Base-by-base conservation (phyloP, 805 yeast species). In the Ogataea zsoltii region DNA sequence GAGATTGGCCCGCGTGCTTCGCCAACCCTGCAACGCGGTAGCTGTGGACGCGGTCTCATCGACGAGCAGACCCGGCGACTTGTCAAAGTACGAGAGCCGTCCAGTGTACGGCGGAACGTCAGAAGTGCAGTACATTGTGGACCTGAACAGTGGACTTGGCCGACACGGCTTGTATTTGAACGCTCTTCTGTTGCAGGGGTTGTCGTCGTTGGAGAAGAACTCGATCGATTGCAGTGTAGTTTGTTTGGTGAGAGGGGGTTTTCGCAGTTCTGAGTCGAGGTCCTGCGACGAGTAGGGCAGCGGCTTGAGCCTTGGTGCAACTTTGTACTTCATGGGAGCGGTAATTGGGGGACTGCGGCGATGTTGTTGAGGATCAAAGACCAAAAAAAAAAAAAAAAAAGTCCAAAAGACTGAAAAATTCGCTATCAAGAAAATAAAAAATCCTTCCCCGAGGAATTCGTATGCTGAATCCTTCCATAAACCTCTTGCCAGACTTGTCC, bases 141-240 rank as follows among this genome's bases (percentile, higher is more conserved):
- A 74, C 2, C 68, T 63, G 45, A 88, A 75, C 1, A 58, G 55
- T 2, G 86, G 83, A 54, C 82, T 82, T 0, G 95, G 90, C 3
- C 83, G 74, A 58, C 96, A 88, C 13, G 90, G 82, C 38, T 79
- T 72, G 63, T 91, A 92, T 50, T 88, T 81, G 68, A 83, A 92
- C 1, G 95, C 92, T 41, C 94, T 68, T 54, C 80, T 78, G 61
- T 89, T 89, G 54, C 77, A 71, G 0, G 97, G 97, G 41, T 82
- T 79, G 45, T 90, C 97, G n/a, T 87, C 95, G 18, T 76, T 71
- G 28, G 68, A 63, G 53, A 58, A 72, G 54, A 79, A 75, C 48
- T 56, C 41, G 7, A 42, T 42, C 7, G 38, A 43, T 11, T 41
- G 31, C 13, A 54, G 16, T 2, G 48, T 38, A 5, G 36, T 15